Evolutionary conservation across 257 asterid genomes (phyloP).

Genomic region (Leonotis leonurus): DNA sequence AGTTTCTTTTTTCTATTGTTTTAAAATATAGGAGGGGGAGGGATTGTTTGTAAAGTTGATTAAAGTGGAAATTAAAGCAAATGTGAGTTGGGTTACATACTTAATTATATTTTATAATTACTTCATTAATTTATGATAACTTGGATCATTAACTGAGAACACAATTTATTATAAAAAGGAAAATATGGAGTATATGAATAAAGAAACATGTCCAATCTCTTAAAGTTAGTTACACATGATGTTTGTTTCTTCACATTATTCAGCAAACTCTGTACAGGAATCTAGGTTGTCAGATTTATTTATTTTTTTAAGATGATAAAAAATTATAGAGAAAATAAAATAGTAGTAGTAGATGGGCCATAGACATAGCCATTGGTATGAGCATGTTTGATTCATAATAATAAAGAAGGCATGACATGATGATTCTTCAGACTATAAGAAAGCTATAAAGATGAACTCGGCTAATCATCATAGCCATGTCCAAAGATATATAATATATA

Average conservation of each 20-base stretch:
- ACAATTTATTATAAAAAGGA: neutral
- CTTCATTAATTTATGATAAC: slow-evolving; percentile 23
- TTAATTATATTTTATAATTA: slow-evolving; percentile 11
- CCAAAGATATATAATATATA: neutral
- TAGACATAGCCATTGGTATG: slow-evolving; percentile 20
- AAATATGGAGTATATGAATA: too few species aligned
- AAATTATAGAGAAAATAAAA: neutral
- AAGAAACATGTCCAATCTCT: slow-evolving; percentile 12
- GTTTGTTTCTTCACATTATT: slow-evolving; percentile 8
- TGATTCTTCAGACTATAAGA: slow-evolving; percentile 30
- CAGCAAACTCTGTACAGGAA: slow-evolving; percentile 16
- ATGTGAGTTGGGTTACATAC: slow-evolving; percentile 24
- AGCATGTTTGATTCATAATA: slow-evolving; percentile 24
- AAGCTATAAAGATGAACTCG: slow-evolving; percentile 27
- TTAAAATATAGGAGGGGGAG: slow-evolving; percentile 10
- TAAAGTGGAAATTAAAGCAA: slow-evolving; percentile 37
- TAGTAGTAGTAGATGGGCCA: slow-evolving; percentile 22
- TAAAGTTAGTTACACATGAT: slow-evolving; percentile 18
- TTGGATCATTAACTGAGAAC: slow-evolving; percentile 14
- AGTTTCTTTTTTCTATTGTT: neutral
- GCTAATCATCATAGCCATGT: slow-evolving; percentile 29
- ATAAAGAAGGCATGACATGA: slow-evolving; percentile 26
- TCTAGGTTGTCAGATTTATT: slow-evolving; percentile 11
- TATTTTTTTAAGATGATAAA: neutral
- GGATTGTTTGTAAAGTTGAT: slow-evolving; percentile 45